Evolutionary conservation across 2,329 filamentous ascomycete species (phyloP).

Genomic region (Colletotrichum lini): DNA sequence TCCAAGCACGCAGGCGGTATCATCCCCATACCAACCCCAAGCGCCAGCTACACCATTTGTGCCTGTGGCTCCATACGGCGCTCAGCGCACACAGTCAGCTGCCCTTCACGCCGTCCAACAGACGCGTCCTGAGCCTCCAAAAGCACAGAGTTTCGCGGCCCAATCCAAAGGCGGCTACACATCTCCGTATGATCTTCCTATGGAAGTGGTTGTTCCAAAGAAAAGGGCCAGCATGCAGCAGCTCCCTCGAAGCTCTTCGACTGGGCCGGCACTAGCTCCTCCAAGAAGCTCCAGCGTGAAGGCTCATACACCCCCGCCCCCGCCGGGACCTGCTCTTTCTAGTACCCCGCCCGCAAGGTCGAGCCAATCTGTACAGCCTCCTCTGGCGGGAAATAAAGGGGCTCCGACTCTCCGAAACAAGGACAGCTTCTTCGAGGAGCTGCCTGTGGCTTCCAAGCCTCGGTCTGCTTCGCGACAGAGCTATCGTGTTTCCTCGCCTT

Average conservation of each 20-base stretch:
- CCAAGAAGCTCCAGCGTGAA: slow-evolving; percentile 75
- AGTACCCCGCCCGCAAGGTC: slow-evolving; percentile 52
- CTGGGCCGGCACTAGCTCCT: slow-evolving; percentile 59
- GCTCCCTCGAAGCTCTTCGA: slow-evolving; percentile 57
- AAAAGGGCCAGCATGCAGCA: slow-evolving; percentile 75
- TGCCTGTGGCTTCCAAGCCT: slow-evolving; percentile 75
- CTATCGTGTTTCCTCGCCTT: slow-evolving; percentile 59
- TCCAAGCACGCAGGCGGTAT: slow-evolving; percentile 45
- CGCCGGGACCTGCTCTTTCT: slow-evolving; percentile 25
- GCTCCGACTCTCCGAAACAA: slow-evolving; percentile 56
- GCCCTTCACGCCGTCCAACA: slow-evolving; percentile 57
- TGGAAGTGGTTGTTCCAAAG: slow-evolving; percentile 84
- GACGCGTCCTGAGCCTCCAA: slow-evolving; percentile 62
- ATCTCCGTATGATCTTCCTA: slow-evolving; percentile 95
- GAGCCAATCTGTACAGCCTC: slow-evolving; percentile 54
- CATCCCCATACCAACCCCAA: slow-evolving; percentile 46
- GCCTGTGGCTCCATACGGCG: slow-evolving; percentile 43
- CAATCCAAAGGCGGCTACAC: slow-evolving; percentile 93
- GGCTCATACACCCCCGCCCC: slow-evolving; percentile 47
- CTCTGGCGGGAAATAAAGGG: slow-evolving; percentile 51
- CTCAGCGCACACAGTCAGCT: slow-evolving; percentile 47
- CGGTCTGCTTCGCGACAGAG: slow-evolving; percentile 72
- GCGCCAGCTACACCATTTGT: slow-evolving; percentile 32
- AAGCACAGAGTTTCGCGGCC: slow-evolving; percentile 87
- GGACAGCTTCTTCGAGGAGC: slow-evolving; percentile 82